Base-by-base conservation (phyloP, 768 basidiomycete species). In the Daedaleopsis nitida region DNA sequence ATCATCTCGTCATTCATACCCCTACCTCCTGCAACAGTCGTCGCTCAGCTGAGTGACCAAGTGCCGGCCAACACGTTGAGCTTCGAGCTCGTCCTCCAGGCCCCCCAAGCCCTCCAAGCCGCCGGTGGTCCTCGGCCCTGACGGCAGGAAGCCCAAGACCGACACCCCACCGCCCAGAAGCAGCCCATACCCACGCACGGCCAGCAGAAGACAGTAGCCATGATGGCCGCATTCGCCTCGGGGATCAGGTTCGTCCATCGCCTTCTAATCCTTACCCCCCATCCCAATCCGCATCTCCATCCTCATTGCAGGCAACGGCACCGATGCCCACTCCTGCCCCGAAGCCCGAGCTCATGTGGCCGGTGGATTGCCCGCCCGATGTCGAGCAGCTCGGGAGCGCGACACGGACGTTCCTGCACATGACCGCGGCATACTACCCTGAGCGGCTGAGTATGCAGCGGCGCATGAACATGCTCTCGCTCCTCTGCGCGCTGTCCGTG, bases 331-430 rank as follows among this genome's bases (percentile, higher is more conserved):
- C 52, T 11, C 11, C 39, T 3, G 11, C 2, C 39, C 39, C 39
- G 37, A 39, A 38, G 9, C 44, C 51, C 32, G 42, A 38, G 34
- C 51, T 56, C n/a, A 73, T 73, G 17, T 85, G 81, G 21, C 83
- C 84, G 1, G 76, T 78, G 5, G 80, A 91, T 57, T 98, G 96
- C 71, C 96, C 96, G 13, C 88, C 95, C 0, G 96, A 98, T 73
- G 88, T 88, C 48, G 93, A 95, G 70, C 81, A 86, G 60, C 87
- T 98, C 52, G 96, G 96, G 2, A 86, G 87, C 52, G 90, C 96
- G 48, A 96, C 96, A 1, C 98, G 96, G 96, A 89, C 94, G 16
- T 98, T 98, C 82, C 80, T 98, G 35, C 96, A 98, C 70, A 88
- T 94, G 10, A 89, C 96, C 6, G 96, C 95, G 0, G 94, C 96